Evolutionary conservation across 2,329 filamentous ascomycete genomes (phyloP).

Genomic region (Fusarium sulawesiense): DNA sequence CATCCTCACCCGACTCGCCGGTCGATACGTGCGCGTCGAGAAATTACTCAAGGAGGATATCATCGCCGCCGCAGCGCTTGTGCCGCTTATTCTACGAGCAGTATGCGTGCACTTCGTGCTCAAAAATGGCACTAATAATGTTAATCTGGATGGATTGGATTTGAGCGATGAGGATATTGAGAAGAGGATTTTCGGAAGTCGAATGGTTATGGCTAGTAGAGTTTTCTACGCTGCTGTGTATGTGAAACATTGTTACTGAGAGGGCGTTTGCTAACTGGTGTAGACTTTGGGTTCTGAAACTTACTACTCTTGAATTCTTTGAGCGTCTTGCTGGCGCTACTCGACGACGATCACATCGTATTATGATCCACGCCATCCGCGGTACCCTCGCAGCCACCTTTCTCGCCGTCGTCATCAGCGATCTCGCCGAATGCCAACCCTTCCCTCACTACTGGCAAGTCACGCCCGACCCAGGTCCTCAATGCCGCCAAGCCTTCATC

Average conservation of each 20-base stretch:
- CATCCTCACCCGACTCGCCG: conserved; percentile 79
- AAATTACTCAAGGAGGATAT: conserved; percentile 87
- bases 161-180: conserved; percentile 54
- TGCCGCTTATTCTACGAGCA: conserved; percentile 84
- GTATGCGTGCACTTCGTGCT: conserved; percentile 83
- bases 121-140: conserved; percentile 91
- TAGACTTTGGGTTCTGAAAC: conserved; percentile 90
- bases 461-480: conserved; percentile 80
- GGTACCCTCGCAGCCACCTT: conserved; percentile 80
- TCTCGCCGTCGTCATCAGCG: conserved; percentile 79
- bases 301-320: conserved; percentile 89
- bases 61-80: conserved; percentile 79
- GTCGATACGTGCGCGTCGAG: conserved; percentile 85
- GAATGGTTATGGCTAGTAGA: conserved; percentile 80
- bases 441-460: conserved; percentile 80
- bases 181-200: conserved; percentile 76
- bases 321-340: conserved; percentile 82
- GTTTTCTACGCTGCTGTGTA: conserved; percentile 89
- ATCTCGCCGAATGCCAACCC: conserved; percentile 82
- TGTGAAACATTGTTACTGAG: conserved; percentile 49
- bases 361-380: conserved; percentile 75
- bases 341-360: conserved; percentile 79
- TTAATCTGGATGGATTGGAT: conserved; percentile 57
- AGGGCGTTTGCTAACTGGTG: conserved; percentile 18
- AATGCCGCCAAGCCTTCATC: conserved; percentile 84